Conservation (phyloP, 345 rosid species). For the Brassica incana region DNA sequence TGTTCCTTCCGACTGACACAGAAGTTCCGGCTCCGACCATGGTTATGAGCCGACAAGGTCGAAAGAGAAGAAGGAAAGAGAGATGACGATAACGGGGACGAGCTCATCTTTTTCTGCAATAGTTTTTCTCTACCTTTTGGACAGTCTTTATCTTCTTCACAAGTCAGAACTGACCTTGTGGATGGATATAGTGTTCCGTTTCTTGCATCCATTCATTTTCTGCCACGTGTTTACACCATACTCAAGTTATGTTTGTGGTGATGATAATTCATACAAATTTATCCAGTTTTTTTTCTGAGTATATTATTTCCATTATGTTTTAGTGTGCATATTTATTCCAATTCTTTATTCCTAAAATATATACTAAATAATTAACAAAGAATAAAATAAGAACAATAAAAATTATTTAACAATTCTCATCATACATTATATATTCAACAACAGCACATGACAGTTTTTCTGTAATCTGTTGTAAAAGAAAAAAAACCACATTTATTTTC, state of each 20-base stretch:
- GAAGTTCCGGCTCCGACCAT: not conserved
- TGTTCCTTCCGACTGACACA: conserved; percentile 13
- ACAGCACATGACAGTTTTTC: not conserved
- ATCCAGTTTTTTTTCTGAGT: not conserved
- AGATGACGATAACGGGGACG: conserved; percentile 14
- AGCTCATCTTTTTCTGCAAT: conserved; percentile 7
- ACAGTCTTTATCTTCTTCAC: not conserved
- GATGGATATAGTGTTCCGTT: not conserved
- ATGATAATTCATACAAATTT: not conserved
- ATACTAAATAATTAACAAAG: not conserved
- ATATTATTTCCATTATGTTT: not conserved
- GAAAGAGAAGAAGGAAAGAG: conserved; percentile 7
- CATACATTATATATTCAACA: too few relatives aligned
- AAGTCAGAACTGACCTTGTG: not conserved
- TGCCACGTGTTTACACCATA: not conserved
- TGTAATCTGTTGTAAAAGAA: not conserved
- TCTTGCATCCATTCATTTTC: not conserved
- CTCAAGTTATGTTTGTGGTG: not conserved
- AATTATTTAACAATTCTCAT: not conserved
- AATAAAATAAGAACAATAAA: not conserved
- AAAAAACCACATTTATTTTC: not conserved
- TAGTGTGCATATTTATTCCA: not conserved
- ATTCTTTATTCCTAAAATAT: not conserved
- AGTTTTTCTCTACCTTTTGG: not conserved
- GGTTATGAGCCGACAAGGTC: not conserved